Evolutionary conservation across 345 rosid species (phyloP), one percentile per base, ranked within the genome.

Genomic region (Citrus sp.): DNA sequence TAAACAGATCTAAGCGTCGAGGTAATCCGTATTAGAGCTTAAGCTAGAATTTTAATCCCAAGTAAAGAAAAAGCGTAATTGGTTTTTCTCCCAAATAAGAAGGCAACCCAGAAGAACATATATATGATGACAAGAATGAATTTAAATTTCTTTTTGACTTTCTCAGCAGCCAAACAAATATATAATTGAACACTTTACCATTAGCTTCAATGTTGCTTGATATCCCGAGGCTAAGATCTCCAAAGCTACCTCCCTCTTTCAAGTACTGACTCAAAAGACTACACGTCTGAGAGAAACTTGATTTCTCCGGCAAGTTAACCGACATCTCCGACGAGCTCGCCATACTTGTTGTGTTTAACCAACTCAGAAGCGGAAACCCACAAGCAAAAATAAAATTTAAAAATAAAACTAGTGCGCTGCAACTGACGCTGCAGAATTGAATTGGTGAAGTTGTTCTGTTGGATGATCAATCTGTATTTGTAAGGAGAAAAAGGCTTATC

Each of bases 181-280:
- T n/a, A 62, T 37, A 21, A 22, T 3, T 21, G 56, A 75, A 70
- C 55, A 78, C 77, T 24, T 25, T 82, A 91, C 92, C 90, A 55
- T 86, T 87, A 25, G 80, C 75, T 10, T 88, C 88, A 38, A 71
- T 76, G 82, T 79, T 79, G 88, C 90, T 84, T 30, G 94, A 72
- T 82, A 89, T 88, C 4, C 92, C 97, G 38, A 93, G 92, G 73
- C 76, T 76, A 24, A 93, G 94, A 85, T 89, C 97, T 83, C 93
- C 93, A 54, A 91, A 86, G 70, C 89, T 81, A 38, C 95, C 90
- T 61, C 81, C 88, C 90, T 89, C 94, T 78, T 90, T 95, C 66
- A 95, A 75, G 85, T 89, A 93, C 84, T 87, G 98, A 80, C 96
- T 90, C 84, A 95, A 77, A 74, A 89, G 65, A 73, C 80, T 90